Evolutionary conservation across 495 filamentous ascomycete genomes (phyloP).

Genomic region (Alectoria sarmentosa): DNA sequence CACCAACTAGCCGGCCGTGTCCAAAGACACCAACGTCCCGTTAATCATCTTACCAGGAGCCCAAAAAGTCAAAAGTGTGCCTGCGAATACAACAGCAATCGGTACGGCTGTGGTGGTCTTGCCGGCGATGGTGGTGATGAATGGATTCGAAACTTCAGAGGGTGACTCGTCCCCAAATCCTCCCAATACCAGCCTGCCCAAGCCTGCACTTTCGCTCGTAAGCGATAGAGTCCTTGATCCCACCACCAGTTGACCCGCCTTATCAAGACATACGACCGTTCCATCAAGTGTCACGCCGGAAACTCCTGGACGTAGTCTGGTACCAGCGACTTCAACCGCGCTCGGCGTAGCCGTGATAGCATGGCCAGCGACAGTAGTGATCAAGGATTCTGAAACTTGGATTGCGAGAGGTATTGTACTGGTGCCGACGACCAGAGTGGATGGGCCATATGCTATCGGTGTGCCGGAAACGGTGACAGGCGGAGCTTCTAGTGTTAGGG

Average conservation of each 20-base stretch:
- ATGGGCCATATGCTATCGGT: background rate
- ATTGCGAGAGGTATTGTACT: background rate
- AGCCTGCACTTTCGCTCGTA: background rate
- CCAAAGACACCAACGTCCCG: background rate
- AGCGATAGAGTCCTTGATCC: background rate
- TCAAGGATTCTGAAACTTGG: background rate
- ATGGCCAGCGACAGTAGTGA: background rate
- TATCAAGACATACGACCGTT: background rate
- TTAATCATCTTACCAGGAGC: background rate
- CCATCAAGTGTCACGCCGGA: background rate
- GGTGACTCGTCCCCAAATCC: too few species aligned
- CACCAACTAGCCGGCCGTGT: background rate
- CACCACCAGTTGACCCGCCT: background rate
- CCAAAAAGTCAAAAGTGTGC: background rate
- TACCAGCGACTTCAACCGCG: background rate
- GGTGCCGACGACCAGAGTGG: background rate
- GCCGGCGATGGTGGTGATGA: background rate
- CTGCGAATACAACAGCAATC: background rate
- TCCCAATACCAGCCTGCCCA: too few species aligned
- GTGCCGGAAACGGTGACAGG: background rate
- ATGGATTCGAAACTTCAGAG: background rate
- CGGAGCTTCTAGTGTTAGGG: background rate
- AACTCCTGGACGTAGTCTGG: background rate
- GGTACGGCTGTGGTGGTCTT: background rate
- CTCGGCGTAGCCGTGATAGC: background rate